Conservation (phyloP, 495 filamentous ascomycete species). For the Xylaria telfairii region DNA sequence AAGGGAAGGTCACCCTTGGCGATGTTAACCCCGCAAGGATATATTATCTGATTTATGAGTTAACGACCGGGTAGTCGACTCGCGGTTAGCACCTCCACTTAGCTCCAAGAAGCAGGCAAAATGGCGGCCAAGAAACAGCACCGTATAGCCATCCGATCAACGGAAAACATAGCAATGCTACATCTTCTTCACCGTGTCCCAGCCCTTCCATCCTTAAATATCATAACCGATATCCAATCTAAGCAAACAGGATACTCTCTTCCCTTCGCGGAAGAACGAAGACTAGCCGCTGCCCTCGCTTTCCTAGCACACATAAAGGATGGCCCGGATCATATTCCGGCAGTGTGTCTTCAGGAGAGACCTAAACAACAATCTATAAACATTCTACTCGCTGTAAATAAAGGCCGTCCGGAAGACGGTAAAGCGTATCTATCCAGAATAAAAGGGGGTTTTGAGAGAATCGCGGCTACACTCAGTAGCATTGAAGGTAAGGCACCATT, state of each 20-base stretch:
- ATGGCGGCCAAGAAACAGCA: constrained; percentile 29
- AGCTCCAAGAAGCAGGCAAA: neutral
- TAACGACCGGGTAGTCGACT: neutral
- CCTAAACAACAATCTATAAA: constrained; percentile 30
- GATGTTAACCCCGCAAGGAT: constrained; percentile 6
- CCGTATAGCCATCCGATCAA: constrained; percentile 27
- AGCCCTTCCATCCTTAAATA: constrained; percentile 33
- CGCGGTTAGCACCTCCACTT: neutral
- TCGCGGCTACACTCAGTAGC: constrained; percentile 37
- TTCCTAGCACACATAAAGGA: constrained; percentile 47
- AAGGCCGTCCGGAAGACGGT: constrained; percentile 6
- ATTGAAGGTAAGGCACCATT: constrained; percentile 24
- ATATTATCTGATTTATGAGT: neutral
- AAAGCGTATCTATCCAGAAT: constrained; percentile 29
- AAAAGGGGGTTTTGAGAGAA: constrained; percentile 33
- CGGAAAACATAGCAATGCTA: constrained; percentile 39
- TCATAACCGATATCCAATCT: constrained; percentile 23
- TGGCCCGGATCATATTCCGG: constrained; percentile 42
- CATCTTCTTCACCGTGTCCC: constrained; percentile 41
- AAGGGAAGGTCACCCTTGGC: neutral
- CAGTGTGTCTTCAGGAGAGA: constrained; percentile 47
- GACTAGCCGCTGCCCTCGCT: constrained; percentile 42
- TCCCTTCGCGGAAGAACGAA: constrained; percentile 41
- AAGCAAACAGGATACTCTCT: constrained; percentile 31
- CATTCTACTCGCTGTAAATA: constrained; percentile 50